Conservation (phyloP, 176 grass and related monocot species). For the Paspalum notatum region DNA sequence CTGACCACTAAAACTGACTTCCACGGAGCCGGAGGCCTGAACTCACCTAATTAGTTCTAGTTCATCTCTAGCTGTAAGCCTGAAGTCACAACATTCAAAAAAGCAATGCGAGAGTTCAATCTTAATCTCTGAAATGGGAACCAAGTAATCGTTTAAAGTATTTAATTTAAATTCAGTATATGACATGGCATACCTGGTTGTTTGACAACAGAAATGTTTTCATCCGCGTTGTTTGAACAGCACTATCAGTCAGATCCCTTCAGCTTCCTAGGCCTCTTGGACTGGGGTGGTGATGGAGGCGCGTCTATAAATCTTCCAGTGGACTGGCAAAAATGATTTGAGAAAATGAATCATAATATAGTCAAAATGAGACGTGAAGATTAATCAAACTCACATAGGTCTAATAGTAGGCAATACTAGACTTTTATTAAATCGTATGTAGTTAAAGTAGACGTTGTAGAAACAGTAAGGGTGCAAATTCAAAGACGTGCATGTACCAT, state of each 20-base stretch:
- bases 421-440: not conserved
- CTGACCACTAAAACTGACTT: not conserved
- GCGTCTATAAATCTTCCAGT: conserved; percentile 77
- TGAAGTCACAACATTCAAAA: not conserved
- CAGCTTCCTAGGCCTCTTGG: conserved; percentile 85
- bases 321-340: conserved; percentile 48
- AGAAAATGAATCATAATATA: not conserved
- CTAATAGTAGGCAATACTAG: conserved; percentile 1
- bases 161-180: not conserved
- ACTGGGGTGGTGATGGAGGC: conserved; percentile 83
- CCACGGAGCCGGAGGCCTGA: not conserved
- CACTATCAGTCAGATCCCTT: conserved; percentile 76
- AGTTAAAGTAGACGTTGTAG: not conserved
- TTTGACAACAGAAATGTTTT: not conserved
- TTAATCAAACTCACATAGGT: conserved; percentile 1
- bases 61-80: conserved; percentile 22
- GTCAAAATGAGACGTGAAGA: conserved; percentile 18
- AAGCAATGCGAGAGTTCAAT: not conserved
- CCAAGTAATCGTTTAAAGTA: not conserved
- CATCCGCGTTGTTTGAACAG: not conserved
- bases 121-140: not conserved
- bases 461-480: not conserved
- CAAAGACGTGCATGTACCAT: conserved; percentile 6
- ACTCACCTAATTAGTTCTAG: not conserved
- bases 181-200: conserved; percentile 14